Evolutionary conservation across 306 rosid genomes (phyloP), one percentile per base, ranked within the genome.

Genomic region (Medicago truncatula): DNA sequence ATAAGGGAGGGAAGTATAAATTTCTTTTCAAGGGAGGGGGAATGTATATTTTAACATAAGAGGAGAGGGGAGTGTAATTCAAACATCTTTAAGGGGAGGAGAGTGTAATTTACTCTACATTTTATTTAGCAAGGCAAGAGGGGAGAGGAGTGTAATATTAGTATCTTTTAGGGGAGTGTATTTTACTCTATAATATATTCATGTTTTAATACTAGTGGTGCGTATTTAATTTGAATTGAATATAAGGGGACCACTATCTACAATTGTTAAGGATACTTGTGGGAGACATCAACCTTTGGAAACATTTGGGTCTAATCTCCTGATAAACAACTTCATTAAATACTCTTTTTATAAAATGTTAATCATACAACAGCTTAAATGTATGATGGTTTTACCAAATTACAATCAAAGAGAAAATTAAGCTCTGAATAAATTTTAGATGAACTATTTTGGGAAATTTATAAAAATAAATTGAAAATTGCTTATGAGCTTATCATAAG

Each of bases 391-490:
- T 61, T 8, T 61, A 61, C 50, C 12, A 44, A 44, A 44, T 44
- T 44, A 44, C 67, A 61, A 34, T 61, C 18, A 34, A 61, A 61
- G 18, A 61, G 10, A 7, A 28, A 34, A 7, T 4, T 1, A 61
- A 31, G 13, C 18, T 12, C 4, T 38, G 50, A 16, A 64, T 64
- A 64, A 64, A 16, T 4, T 64, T 64, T 38, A 31, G 16, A 64
- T 41, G 31, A 40, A 17, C 70, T 65, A 38, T 39, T 20, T 20
- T 65, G 52, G 2, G 50, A 17, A 40, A 40, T 7, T 65, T 3
- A 60, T 28, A 31, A 31, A 61, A 61, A 31, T 25, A 61, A n/a
- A 60, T 14, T 31, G 43, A 60, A 60, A 60, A 61, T 34, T 28
- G 41, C 67, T 61, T 31, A 31, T 28, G 67, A 14, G 2, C 20